Conservation (phyloP, 805 yeast species). For the Torulaspora indica region DNA sequence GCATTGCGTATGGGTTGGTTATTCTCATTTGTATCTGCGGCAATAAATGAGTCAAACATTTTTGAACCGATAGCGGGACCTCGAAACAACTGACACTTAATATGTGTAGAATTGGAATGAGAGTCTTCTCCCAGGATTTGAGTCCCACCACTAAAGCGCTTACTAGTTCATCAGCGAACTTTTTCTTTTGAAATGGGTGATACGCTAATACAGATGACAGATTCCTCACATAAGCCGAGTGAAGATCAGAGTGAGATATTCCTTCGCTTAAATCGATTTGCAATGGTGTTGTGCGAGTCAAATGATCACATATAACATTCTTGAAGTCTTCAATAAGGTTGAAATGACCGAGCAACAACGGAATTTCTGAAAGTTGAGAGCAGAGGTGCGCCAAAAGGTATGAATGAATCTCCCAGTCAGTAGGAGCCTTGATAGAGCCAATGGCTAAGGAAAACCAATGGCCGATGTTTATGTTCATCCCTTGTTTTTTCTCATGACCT, state of each 20-base stretch:
- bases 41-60: conserved; percentile 61
- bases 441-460: conserved; percentile 50
- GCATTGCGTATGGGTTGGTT: conserved; percentile 61
- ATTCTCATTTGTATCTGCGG: conserved; percentile 71
- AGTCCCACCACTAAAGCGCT: conserved; percentile 56
- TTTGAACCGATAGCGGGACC: conserved; percentile 66
- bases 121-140: conserved; percentile 73
- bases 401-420: conserved; percentile 69
- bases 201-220: conserved; percentile 61
- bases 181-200: conserved; percentile 47
- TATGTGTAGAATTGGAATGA: conserved; percentile 71
- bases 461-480: conserved; percentile 40
- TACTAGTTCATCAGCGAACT: conserved; percentile 60
- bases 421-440: conserved; percentile 46
- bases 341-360: conserved; percentile 45
- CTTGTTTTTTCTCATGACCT: conserved; percentile 18
- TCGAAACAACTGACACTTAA: conserved; percentile 77
- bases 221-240: conserved; percentile 58
- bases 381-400: conserved; percentile 63
- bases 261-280: conserved; percentile 40
- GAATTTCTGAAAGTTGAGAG: conserved; percentile 59
- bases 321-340: conserved; percentile 41
- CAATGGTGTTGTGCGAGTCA: conserved; percentile 47
- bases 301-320: conserved; percentile 53
- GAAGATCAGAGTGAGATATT: conserved; percentile 55